Conservation (phyloP, 495 filamentous ascomycete genomes). For the Xylaria intraflava region DNA sequence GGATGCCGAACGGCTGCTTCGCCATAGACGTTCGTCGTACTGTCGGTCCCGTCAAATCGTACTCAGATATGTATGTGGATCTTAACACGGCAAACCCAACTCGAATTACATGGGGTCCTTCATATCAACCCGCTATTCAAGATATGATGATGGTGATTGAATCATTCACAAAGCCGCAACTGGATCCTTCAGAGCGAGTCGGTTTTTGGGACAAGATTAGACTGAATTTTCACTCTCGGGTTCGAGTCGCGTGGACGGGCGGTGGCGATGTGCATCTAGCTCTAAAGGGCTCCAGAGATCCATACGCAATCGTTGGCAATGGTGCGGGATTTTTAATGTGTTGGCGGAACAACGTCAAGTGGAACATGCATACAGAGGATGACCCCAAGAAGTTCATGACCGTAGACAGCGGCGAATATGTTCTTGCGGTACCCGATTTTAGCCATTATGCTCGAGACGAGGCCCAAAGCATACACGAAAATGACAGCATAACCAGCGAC, state of each 20-base stretch:
- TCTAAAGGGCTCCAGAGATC: conserved; percentile 87
- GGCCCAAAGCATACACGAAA: conserved; percentile 50
- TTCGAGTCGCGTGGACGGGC: conserved; percentile 83
- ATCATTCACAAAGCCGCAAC: conserved; percentile 88
- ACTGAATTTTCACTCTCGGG: conserved; percentile 87
- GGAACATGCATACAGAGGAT: conserved; percentile 72
- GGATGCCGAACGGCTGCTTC: conserved; percentile 54
- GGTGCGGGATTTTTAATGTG: conserved; percentile 96
- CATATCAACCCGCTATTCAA: conserved; percentile 96
- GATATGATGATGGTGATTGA: conserved; percentile 99
- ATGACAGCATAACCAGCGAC: conserved; percentile 56
- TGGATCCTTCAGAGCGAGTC: conserved; percentile 86
- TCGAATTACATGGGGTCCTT: conserved; percentile 91
- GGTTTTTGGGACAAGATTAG: conserved; percentile 99
- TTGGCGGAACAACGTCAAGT: conserved; percentile 86
- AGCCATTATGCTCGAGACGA: conserved; percentile 74
- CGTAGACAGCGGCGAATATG: conserved; percentile 88
- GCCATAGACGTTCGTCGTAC: conserved; percentile 83
- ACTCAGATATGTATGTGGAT: conserved; percentile 81
- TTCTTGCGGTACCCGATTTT: conserved; percentile 89
- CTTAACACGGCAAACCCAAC: conserved; percentile 91
- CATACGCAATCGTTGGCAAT: conserved; percentile 85
- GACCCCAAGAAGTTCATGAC: conserved; percentile 92
- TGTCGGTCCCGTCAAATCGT: conserved; percentile 92
- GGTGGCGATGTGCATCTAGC: conserved; percentile 94